A percentile compares a stretch with the other conserved stretches of the same genome.
These are phyloP conservation scores for Solanum rostratum DNA, from an alignment of 257 asterid species.

Conservation along the genomic window DNA sequence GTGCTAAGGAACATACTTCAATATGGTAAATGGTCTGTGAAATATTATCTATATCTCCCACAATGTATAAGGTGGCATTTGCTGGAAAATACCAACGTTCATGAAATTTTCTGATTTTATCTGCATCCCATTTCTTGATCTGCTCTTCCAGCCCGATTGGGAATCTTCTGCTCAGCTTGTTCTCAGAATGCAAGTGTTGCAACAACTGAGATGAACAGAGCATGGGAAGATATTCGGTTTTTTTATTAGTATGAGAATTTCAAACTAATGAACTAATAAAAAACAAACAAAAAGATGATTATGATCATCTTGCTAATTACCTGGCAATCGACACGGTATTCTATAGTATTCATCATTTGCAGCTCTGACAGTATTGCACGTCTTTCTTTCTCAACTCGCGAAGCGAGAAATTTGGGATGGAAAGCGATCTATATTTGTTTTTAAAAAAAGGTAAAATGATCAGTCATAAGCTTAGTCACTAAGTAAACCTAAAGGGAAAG, in stretches of 20 bases:
- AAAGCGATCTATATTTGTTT: slow-evolving; percentile 64
- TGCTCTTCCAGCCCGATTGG: slow-evolving; percentile 98
- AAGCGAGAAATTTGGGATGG: slow-evolving; percentile 81
- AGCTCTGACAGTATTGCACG: slow-evolving; percentile 89
- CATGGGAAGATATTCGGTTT: slow-evolving; percentile 4
- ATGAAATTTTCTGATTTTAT: slow-evolving; percentile 88
- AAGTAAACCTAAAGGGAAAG: not conserved
- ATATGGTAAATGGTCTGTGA: slow-evolving; percentile 66
- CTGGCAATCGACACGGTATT: slow-evolving; percentile 99
- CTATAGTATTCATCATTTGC: slow-evolving; percentile 99
- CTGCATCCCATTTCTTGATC: slow-evolving; percentile 98
- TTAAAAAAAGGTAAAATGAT: not conserved
- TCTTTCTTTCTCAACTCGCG: slow-evolving; percentile 98
- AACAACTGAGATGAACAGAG: slow-evolving; percentile 49
- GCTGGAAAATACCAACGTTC: slow-evolving; percentile 99
- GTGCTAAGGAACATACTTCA: slow-evolving; percentile 46
- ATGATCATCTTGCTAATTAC: slow-evolving; percentile 28
- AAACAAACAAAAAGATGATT: slow-evolving; percentile 3
- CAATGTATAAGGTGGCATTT: slow-evolving; percentile 92
- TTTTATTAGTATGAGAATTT: not conserved
- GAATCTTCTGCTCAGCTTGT: slow-evolving; percentile 92
- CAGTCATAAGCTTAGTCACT: not conserved
- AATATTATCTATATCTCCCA: slow-evolving; percentile 89
- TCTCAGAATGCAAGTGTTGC: slow-evolving; percentile 95
- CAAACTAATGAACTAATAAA: not conserved